Evolutionary conservation across 2,329 filamentous ascomycete genomes (phyloP).

Genomic region (Metarhizium humberi): DNA sequence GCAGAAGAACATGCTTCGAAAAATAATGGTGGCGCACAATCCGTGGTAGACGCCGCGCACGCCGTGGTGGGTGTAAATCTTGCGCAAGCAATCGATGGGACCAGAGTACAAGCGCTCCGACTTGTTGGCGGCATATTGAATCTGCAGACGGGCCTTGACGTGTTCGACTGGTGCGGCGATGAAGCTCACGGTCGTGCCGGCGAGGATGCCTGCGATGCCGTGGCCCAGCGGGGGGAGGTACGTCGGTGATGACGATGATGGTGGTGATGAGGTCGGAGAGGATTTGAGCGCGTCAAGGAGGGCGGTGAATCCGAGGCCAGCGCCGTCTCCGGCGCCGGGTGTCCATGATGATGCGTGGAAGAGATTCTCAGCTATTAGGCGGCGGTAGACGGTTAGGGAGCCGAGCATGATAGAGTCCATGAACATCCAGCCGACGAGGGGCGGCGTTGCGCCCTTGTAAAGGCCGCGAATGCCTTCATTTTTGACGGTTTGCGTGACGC

Average conservation of each 20-base stretch:
- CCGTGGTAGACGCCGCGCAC: slow-evolving; percentile 78
- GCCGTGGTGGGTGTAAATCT: slow-evolving; percentile 64
- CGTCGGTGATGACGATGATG: slow-evolving; percentile 14
- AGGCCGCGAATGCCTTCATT: slow-evolving; percentile 78
- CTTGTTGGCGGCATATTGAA: slow-evolving; percentile 82
- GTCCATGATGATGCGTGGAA: slow-evolving; percentile 44
- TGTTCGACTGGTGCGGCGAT: slow-evolving; percentile 93
- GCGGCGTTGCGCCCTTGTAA: slow-evolving; percentile 91
- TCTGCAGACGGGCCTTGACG: slow-evolving; percentile 85
- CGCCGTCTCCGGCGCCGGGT: slow-evolving; percentile 15
- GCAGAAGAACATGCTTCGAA: slow-evolving; percentile 91
- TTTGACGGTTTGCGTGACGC: slow-evolving; percentile 71
- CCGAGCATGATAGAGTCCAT: slow-evolving; percentile 93
- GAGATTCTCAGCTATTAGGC: slow-evolving; percentile 69
- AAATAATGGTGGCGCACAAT: slow-evolving; percentile 73
- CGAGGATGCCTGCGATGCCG: slow-evolving; percentile 77
- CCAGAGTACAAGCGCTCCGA: slow-evolving; percentile 71
- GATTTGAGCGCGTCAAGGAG: neutral
- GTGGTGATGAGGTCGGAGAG: slow-evolving; percentile 11
- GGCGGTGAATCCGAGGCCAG: slow-evolving; percentile 9
- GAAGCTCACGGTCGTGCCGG: slow-evolving; percentile 84
- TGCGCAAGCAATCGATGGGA: slow-evolving; percentile 72
- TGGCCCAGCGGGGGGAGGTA: slow-evolving; percentile 71
- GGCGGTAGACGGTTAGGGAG: slow-evolving; percentile 81
- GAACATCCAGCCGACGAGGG: slow-evolving; percentile 94